Conservation (phyloP, 176 grass and related monocot species). For the Tillandsia leiboldiana region DNA sequence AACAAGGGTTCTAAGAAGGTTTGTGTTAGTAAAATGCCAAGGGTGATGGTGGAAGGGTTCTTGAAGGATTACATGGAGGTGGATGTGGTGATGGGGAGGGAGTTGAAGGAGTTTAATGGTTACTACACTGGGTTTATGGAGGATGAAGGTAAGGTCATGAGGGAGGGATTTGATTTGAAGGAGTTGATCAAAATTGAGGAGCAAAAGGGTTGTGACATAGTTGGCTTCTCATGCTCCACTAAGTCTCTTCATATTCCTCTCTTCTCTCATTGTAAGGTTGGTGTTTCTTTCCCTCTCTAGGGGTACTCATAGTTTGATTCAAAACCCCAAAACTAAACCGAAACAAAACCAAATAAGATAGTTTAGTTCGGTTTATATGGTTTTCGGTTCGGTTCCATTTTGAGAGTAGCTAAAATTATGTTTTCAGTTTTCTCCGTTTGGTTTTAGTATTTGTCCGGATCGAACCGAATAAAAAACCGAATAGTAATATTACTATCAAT, state of each 20-base stretch:
- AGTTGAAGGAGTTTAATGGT: conserved; percentile 17
- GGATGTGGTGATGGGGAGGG: conserved; percentile 30
- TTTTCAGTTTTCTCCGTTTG: no score
- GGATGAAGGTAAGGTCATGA: conserved; percentile 18
- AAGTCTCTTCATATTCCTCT: conserved; percentile 12
- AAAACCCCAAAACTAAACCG: no score
- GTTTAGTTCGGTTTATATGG: no score
- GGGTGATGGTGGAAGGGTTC: conserved; percentile 49
- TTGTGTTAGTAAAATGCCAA: conserved; percentile 29
- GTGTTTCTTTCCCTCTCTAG: neutral
- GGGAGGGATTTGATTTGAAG: conserved; percentile 1
- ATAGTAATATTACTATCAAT: no score
- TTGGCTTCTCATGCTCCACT: conserved; percentile 13
- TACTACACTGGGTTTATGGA: conserved; percentile 42
- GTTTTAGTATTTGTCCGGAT: no score
- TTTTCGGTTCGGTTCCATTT: no score
- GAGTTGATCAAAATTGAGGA: conserved; percentile 18
- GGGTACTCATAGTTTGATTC: neutral
- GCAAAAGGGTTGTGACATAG: neutral
- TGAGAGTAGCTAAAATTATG: no score
- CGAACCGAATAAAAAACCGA: no score
- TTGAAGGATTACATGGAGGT: conserved; percentile 32
- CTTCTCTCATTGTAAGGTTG: conserved; percentile 42
- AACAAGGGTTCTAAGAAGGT: conserved; percentile 18
- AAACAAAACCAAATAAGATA: no score